A percentile compares a stretch with the other conserved stretches of the same genome.
phyloP scores from a whole-genome alignment of 257 asterid species.

The Forsythia viridissima region DNA sequence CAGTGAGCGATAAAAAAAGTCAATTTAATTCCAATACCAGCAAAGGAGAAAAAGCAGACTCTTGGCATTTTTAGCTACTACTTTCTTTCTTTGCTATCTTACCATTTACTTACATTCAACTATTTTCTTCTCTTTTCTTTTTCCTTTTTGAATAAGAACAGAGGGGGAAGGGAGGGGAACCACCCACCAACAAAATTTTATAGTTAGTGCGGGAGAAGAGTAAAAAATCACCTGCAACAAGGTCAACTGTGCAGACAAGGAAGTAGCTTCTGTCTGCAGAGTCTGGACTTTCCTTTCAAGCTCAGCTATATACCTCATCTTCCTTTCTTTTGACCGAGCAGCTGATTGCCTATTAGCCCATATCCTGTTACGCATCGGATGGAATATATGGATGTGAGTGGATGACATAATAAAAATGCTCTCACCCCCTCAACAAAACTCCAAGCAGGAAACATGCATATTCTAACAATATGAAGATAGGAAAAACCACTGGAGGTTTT shows the following conservation, averaged over 20 bases:
- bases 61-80: background rate
- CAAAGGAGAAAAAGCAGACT: background rate
- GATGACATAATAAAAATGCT: background rate
- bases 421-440: slow-evolving; percentile 7
- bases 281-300: slow-evolving; percentile 97
- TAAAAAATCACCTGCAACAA: slow-evolving; percentile 67
- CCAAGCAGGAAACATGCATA: slow-evolving; percentile 4
- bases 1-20: background rate
- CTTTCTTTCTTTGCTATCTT: background rate
- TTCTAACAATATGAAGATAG: background rate
- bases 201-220: background rate
- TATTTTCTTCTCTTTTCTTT: background rate
- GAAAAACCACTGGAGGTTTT: background rate
- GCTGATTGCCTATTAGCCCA: slow-evolving; percentile 99
- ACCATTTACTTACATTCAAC: slow-evolving; percentile 1
- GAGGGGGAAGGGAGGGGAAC: slow-evolving; percentile 1
- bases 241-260: slow-evolving; percentile 91
- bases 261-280: slow-evolving; percentile 94
- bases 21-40: background rate
- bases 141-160: background rate
- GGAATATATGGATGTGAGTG: slow-evolving; percentile 9
- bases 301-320: slow-evolving; percentile 95
- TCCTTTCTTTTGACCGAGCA: slow-evolving; percentile 96
- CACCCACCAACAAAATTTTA: slow-evolving; percentile 3
- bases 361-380: slow-evolving; percentile 50